phyloP scores from a whole-genome alignment of 371 early-diverging fungal genomes.

The Conidiobolus coronatus region DNA sequence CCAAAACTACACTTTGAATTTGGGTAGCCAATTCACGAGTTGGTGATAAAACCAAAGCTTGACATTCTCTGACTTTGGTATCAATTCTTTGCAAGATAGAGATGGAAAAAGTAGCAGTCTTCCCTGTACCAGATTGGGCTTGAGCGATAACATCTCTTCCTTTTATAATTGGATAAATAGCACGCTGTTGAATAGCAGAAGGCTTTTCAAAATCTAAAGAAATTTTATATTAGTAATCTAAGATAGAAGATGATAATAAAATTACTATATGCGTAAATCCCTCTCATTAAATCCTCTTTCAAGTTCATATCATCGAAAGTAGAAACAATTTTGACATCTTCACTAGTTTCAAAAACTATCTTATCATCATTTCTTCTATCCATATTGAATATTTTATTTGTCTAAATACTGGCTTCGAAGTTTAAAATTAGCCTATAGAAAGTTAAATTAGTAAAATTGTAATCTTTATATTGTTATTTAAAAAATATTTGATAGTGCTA shows the following conservation, averaged over 20 bases:
- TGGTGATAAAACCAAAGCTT: constrained; percentile 93
- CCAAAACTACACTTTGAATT: constrained; percentile 80
- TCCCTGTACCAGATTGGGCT: constrained; percentile 99
- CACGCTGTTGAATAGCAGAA: constrained; percentile 95
- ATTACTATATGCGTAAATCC: constrained; percentile 87
- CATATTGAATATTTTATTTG: constrained; percentile 1
- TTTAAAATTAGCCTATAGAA: neutral
- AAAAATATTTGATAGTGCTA: no score
- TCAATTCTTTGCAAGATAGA: constrained; percentile 90
- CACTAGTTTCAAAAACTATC: constrained; percentile 34
- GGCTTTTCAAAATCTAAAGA: constrained; percentile 60
- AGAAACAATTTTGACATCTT: constrained; percentile 44
- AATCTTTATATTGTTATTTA: no score
- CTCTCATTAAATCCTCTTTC: constrained; percentile 86
- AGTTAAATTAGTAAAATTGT: neutral
- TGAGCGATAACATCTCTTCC: constrained; percentile 97
- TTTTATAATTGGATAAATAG: constrained; percentile 81
- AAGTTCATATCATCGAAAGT: constrained; percentile 84
- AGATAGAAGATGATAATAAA: neutral
- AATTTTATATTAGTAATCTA: neutral
- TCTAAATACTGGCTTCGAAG: no score
- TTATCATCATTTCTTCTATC: constrained; percentile 24
- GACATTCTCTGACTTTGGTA: constrained; percentile 56
- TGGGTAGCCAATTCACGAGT: constrained; percentile 99
- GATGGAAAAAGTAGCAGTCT: constrained; percentile 99